A percentile compares a stretch with the other conserved stretches of the same genome.
These are phyloP conservation scores for Chiua sp. DNA, from an alignment of 1,284 basidiomycete genomes.

Conservation along the genomic window DNA sequence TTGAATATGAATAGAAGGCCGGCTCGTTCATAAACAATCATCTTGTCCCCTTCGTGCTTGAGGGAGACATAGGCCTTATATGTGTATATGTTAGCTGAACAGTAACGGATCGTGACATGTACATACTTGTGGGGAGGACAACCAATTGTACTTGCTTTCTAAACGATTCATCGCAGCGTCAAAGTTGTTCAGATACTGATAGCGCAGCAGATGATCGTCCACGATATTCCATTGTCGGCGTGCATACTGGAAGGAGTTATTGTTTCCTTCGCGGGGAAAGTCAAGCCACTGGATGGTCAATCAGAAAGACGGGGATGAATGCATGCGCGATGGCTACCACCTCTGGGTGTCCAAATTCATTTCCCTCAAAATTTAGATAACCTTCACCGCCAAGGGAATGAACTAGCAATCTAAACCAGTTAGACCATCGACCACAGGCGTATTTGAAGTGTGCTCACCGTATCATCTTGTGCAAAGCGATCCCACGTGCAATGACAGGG, in stretches of 20 bases:
- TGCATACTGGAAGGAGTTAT: slow-evolving; percentile 95
- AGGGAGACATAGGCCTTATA: slow-evolving; percentile 86
- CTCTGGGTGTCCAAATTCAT: slow-evolving; percentile 98
- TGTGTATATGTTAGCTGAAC: slow-evolving; percentile 13
- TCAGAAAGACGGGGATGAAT: slow-evolving; percentile 3
- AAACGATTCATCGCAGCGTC: slow-evolving; percentile 93
- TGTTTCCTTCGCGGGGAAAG: slow-evolving; percentile 95
- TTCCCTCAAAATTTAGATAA: slow-evolving; percentile 98
- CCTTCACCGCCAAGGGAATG: slow-evolving; percentile 96
- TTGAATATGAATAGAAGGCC: slow-evolving; percentile 97
- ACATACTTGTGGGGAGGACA: slow-evolving; percentile 78
- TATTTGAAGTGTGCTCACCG: slow-evolving; percentile 56
- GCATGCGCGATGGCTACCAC: slow-evolving; percentile 55
- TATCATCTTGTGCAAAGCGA: slow-evolving; percentile 98
- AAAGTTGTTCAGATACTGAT: slow-evolving; percentile 93
- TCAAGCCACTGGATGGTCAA: slow-evolving; percentile 83
- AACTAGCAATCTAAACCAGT: slow-evolving; percentile 72
- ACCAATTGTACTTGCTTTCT: slow-evolving; percentile 85
- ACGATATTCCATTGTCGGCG: slow-evolving; percentile 96
- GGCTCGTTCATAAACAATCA: slow-evolving; percentile 93
- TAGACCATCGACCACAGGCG: slow-evolving; percentile 1
- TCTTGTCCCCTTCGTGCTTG: slow-evolving; percentile 92
- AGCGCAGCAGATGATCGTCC: slow-evolving; percentile 86
- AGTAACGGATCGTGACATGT: background rate
- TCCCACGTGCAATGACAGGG: slow-evolving; percentile 85